Conservation (phyloP, 768 basidiomycete species). For the Agaricus subrufescens region DNA sequence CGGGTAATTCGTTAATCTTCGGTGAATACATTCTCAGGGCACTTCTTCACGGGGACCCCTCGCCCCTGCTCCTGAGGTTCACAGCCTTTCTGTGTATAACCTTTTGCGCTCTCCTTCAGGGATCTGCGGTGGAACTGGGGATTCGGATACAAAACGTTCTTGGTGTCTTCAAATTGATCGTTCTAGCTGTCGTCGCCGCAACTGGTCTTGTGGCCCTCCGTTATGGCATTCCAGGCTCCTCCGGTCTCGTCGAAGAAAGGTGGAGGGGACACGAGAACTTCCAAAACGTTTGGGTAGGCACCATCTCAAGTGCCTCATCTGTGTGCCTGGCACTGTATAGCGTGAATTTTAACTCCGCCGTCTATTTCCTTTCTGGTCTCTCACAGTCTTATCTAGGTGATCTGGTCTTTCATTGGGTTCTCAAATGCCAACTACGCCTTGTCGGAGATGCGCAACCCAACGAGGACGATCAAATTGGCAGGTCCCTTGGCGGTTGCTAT, state of each 20-base stretch:
- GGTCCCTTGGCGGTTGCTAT: conserved; percentile 46
- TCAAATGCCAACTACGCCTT: conserved; percentile 57
- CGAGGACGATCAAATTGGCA: conserved; percentile 49
- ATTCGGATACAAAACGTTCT: conserved; percentile 55
- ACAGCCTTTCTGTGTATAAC: conserved; percentile 26
- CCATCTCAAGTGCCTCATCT: conserved; percentile 35
- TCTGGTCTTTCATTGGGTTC: conserved; percentile 43
- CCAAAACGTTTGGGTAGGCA: conserved; percentile 28
- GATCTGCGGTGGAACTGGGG: conserved; percentile 40
- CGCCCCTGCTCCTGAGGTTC: conserved; percentile 16
- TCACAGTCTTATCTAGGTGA: conserved; percentile 22
- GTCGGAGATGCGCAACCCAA: conserved; percentile 49
- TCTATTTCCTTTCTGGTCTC: neutral
- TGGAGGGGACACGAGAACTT: conserved; percentile 14
- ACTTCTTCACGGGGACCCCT: conserved; percentile 12
- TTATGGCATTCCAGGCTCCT: conserved; percentile 21
- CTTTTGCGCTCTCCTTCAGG: conserved; percentile 30
- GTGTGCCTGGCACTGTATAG: conserved; percentile 47
- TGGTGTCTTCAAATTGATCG: conserved; percentile 48
- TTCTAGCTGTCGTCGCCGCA: conserved; percentile 38
- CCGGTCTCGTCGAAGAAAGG: conserved; percentile 24
- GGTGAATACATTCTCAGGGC: conserved; percentile 41
- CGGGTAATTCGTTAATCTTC: conserved; percentile 45
- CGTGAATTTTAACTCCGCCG: conserved; percentile 15
- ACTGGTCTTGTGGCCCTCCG: conserved; percentile 40